phyloP scores from a whole-genome alignment of 257 asterid genomes.

The Nicotiana attenuata region DNA sequence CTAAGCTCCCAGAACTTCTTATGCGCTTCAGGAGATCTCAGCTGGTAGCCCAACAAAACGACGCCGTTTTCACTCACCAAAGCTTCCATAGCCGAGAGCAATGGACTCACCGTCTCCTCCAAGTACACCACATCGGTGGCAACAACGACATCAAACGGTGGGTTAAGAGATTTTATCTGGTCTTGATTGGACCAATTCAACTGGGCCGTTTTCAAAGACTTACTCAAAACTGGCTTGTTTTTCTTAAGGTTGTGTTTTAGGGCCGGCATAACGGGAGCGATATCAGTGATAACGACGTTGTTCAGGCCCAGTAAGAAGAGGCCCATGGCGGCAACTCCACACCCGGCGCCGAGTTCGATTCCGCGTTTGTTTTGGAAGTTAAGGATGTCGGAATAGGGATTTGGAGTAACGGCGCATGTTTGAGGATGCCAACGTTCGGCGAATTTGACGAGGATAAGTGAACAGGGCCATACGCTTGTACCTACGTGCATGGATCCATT shows the following conservation, averaged over 20 bases:
- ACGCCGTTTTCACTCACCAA: constrained; percentile 77
- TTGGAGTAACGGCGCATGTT: constrained; percentile 29
- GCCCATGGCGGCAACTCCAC: constrained; percentile 88
- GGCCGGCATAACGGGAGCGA: constrained; percentile 97
- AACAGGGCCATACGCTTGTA: constrained; percentile 97
- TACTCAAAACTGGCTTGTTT: constrained; percentile 62
- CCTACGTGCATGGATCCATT: constrained; percentile 96
- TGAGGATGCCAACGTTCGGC: constrained; percentile 85
- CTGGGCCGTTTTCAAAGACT: constrained; percentile 54
- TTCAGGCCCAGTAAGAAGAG: constrained; percentile 65
- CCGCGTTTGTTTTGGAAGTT: constrained; percentile 66
- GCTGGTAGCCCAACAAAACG: constrained; percentile 72
- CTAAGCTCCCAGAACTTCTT: constrained; percentile 66
- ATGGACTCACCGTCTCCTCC: constrained; percentile 74
- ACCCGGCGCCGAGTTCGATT: constrained; percentile 85
- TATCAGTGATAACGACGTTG: constrained; percentile 74
- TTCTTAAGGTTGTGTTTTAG: constrained; percentile 71
- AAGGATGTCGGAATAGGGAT: constrained; percentile 74
- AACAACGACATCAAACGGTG: constrained; percentile 72
- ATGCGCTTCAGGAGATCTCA: constrained; percentile 91
- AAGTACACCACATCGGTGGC: constrained; percentile 92
- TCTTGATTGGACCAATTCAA: constrained; percentile 74
- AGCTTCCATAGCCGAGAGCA: constrained; percentile 59
- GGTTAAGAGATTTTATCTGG: constrained; percentile 45
- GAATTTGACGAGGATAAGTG: constrained; percentile 82